phyloP scores from a whole-genome alignment of 108 stramenopile species.

The Discostella stelligeroides region DNA sequence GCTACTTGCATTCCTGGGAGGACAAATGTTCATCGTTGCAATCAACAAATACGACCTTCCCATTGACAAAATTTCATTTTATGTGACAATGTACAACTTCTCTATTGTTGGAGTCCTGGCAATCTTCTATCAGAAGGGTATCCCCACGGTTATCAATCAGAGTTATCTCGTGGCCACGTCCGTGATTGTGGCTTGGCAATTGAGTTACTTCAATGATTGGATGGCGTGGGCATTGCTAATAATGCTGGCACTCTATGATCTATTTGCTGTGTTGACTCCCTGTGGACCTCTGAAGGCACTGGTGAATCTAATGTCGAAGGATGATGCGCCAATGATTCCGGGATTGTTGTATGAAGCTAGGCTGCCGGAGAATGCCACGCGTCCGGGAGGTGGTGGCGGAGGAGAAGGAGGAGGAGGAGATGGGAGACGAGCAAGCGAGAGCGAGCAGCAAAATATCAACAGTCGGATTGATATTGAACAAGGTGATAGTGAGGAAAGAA shows the following conservation, averaged over 20 bases:
- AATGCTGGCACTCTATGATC: conserved; percentile 94
- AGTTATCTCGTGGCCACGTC: conserved; percentile 86
- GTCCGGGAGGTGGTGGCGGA: conserved; percentile 30
- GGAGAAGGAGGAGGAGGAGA: not conserved
- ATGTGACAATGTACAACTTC: conserved; percentile 91
- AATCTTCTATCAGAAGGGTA: conserved; percentile 93
- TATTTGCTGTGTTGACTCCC: conserved; percentile 94
- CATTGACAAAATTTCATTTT: conserved; percentile 86
- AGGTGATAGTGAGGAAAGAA: too few species aligned
- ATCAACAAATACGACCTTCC: conserved; percentile 73
- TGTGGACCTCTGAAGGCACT: conserved; percentile 94
- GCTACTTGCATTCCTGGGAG: conserved; percentile 86
- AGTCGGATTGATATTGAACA: too few species aligned
- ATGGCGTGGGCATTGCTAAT: conserved; percentile 95
- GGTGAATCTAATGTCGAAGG: conserved; percentile 83
- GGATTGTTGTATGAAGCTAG: conserved; percentile 95
- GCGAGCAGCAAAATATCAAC: not conserved
- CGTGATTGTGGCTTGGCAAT: conserved; percentile 95
- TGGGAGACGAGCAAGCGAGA: not conserved
- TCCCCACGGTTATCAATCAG: conserved; percentile 87
- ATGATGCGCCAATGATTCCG: conserved; percentile 91
- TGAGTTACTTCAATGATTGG: conserved; percentile 92
- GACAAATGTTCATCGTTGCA: conserved; percentile 67
- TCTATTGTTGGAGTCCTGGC: conserved; percentile 86
- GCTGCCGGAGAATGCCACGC: conserved; percentile 55